phyloP scores from a whole-genome alignment of 1,139 yeast species.

The Hyphopichia buzzinii region DNA sequence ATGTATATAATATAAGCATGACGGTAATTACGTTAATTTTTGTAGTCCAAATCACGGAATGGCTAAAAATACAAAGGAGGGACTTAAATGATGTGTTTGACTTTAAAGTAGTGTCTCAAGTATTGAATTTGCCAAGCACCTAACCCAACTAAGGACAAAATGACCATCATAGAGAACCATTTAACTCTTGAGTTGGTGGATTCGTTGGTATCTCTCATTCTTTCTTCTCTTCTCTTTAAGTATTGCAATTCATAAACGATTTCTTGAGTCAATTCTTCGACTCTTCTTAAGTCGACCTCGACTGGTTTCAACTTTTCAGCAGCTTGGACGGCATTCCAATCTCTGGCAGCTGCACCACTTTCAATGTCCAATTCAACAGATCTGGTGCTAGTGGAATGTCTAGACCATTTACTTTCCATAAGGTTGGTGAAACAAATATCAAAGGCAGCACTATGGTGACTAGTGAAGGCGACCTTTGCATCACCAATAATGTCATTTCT shows the following conservation, averaged over 20 bases:
- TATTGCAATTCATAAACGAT: constrained; percentile 75
- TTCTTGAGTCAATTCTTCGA: constrained; percentile 82
- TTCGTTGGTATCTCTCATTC: constrained; percentile 95
- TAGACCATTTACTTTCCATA: constrained; percentile 35
- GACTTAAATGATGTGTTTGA: constrained; percentile 79
- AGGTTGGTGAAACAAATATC: constrained; percentile 87
- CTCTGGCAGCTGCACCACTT: constrained; percentile 95
- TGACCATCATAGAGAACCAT: constrained; percentile 71
- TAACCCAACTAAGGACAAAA: constrained; percentile 67
- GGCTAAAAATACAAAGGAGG: constrained; percentile 1
- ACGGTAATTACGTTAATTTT: neutral
- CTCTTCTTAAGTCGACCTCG: constrained; percentile 81
- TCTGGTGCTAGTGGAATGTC: constrained; percentile 43
- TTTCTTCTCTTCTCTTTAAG: constrained; percentile 81
- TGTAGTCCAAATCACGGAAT: neutral
- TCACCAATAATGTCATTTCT: constrained; percentile 66
- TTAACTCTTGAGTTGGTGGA: constrained; percentile 86
- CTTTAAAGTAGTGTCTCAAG: constrained; percentile 88
- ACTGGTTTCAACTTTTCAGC: constrained; percentile 90
- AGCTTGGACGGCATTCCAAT: constrained; percentile 94
- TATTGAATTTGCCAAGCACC: constrained; percentile 93
- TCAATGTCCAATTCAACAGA: constrained; percentile 88
- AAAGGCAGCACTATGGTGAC: constrained; percentile 78
- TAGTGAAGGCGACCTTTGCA: constrained; percentile 74
- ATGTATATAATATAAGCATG: neutral